Evolutionary conservation across 2,329 filamentous ascomycete genomes (phyloP).

Genomic region (Exophiala calicioides): DNA sequence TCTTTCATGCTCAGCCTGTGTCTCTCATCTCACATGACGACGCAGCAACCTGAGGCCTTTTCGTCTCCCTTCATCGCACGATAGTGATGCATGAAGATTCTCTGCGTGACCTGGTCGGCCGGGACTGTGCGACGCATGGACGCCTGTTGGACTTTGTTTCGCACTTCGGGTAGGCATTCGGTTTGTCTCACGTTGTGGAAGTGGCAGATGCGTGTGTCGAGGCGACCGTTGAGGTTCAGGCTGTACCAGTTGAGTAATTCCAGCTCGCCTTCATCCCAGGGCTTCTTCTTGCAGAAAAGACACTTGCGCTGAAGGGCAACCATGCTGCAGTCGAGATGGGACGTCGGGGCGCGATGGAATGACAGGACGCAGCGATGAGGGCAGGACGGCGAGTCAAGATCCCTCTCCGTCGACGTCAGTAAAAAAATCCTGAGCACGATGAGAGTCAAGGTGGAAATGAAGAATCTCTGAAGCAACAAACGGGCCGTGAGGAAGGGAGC

Average conservation of each 20-base stretch:
- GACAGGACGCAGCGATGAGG: no score
- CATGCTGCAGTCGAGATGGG: constrained; percentile 1
- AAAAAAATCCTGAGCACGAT: no score
- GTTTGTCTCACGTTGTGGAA: constrained; percentile 14
- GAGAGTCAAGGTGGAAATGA: no score
- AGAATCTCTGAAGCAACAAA: no score
- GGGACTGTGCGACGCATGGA: constrained; percentile 6
- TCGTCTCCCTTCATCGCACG: constrained; percentile 6
- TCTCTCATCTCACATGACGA: constrained; percentile 9
- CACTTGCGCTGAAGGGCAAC: constrained; percentile 3
- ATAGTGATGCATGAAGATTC: constrained; percentile 13
- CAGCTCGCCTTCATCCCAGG: constrained; percentile 9
- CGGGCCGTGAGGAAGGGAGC: no score
- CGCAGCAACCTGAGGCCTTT: constrained; percentile 4
- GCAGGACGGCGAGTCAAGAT: no score
- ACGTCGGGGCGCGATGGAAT: not conserved
- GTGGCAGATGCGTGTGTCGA: constrained; percentile 12
- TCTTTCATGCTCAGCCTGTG: no score
- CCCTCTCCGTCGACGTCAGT: no score
- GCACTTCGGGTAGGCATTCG: constrained; percentile 3
- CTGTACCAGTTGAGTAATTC: constrained; percentile 14
- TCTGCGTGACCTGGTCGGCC: constrained; percentile 3
- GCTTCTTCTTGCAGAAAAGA: constrained; percentile 12
- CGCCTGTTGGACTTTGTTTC: constrained; percentile 1
- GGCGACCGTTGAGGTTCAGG: constrained; percentile 9